Base-by-base conservation (phyloP, 441 rosid genomes). In the Lepidium campestre region DNA sequence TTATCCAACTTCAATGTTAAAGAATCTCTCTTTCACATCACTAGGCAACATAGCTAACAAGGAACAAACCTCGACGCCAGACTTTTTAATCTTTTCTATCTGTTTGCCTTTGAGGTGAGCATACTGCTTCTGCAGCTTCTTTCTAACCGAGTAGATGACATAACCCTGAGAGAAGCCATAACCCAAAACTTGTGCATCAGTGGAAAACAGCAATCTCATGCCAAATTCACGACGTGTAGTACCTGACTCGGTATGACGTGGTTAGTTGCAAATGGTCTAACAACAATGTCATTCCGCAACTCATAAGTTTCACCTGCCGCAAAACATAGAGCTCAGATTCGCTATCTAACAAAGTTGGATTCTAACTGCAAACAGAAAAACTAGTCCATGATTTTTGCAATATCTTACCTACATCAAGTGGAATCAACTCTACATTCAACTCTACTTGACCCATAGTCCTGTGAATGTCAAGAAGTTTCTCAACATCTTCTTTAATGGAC, bases 201-300 rank as follows among this genome's bases (percentile, higher is more conserved):
- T 19, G 68, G 2, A 10, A 73, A 52, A 46, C 32, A 73, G 1
- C 52, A 45, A 25, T 52, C 10, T 35, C 25, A 22, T 23, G 57
- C 22, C 10, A 1, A 13, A 35, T 5, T 59, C 20, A 61, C 14
- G 5, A 57, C 5, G 1, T 18, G 2, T 32, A 20, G 56, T 44
- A 90, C 97, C 96, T 90, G 96, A 55, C 97, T 93, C 7, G 96
- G 95, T 70, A 93, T 82, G 41, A 90, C 96, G 57, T 93, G 98
- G 71, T 88, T 72, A 10, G 96, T 93, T 63, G 78, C 78, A 77
- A 93, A 93, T 2, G 97, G 98, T 44, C 91, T 79, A 41, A 88
- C 94, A 53, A 90, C 95, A 68, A 87, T 81, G 68, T 93, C 84
- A 71, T 88, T 88, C 34, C 96, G 79, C 79, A 90, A 57, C 80